Conservation (phyloP, 129 eudicot species). For the Artemisia tridentata region DNA sequence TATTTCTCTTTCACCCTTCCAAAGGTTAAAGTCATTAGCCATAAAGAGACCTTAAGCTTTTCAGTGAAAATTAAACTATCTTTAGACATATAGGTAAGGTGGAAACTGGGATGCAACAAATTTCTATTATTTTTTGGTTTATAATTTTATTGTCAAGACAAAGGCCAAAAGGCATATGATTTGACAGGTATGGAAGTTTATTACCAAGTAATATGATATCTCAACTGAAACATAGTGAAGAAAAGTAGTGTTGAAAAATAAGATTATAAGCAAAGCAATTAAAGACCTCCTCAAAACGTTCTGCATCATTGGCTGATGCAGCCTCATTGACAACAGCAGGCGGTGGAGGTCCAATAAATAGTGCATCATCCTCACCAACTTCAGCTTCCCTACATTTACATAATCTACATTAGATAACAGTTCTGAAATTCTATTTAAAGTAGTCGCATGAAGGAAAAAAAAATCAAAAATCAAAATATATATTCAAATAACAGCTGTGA, state of each 20-base stretch:
- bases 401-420: conserved; percentile 13
- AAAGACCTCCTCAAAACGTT: conserved; percentile 96
- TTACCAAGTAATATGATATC: background rate
- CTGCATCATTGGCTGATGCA: conserved; percentile 96
- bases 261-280: conserved; percentile 20
- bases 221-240: background rate
- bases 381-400: conserved; percentile 76
- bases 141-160: background rate
- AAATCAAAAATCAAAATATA: background rate
- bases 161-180: background rate
- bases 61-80: no score
- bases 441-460: background rate
- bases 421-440: conserved; percentile 4
- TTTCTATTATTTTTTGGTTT: background rate
- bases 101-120: background rate
- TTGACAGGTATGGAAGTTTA: conserved; percentile 16
- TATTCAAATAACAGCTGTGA: background rate
- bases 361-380: conserved; percentile 56
- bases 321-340: conserved; percentile 93
- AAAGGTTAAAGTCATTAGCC: no score
- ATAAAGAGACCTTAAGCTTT: no score
- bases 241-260: conserved; percentile 6
- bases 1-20: no score
- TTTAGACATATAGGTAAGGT: no score
- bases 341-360: conserved; percentile 95